Evolutionary conservation across 305 asterid genomes (phyloP).

Genomic region (Coffea humblotiana): DNA sequence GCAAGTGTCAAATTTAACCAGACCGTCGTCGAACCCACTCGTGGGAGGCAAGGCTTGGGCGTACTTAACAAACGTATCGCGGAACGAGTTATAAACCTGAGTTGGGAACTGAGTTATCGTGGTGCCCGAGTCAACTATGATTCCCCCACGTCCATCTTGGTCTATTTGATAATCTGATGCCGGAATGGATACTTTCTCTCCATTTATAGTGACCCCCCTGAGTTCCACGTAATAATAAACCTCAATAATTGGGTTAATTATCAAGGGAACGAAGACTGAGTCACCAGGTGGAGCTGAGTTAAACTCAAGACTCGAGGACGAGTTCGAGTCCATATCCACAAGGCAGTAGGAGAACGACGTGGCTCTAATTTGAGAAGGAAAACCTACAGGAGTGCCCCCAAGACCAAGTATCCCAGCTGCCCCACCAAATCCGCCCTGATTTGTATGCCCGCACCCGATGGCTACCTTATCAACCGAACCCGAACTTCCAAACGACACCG

Average conservation of each 20-base stretch:
- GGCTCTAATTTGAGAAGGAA: constrained; percentile 66
- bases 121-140: constrained; percentile 47
- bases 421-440: constrained; percentile 55
- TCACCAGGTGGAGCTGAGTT: constrained; percentile 57
- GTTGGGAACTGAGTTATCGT: constrained; percentile 69
- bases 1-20: too few species aligned
- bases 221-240: constrained; percentile 62
- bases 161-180: constrained; percentile 39
- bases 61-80: too few species aligned
- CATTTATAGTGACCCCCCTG: constrained; percentile 65
- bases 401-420: constrained; percentile 64
- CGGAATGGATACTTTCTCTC: constrained; percentile 37
- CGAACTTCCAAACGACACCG: constrained; percentile 16
- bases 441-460: constrained; percentile 69
- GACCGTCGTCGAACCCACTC: too few species aligned
- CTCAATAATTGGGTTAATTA: constrained; percentile 35
- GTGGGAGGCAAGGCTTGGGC: too few species aligned
- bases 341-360: constrained; percentile 75
- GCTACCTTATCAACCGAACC: constrained; percentile 50
- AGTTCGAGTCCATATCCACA: constrained; percentile 54
- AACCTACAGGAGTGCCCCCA: constrained; percentile 58
- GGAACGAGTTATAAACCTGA: constrained; percentile 18
- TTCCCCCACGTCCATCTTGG: constrained; percentile 44
- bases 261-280: constrained; percentile 58
- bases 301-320: constrained; percentile 69